A percentile compares a stretch with the other conserved stretches of the same genome.
phyloP scores from a whole-genome alignment of 2,329 filamentous ascomycete genomes.

The Diaporthe ilicicola region DNA sequence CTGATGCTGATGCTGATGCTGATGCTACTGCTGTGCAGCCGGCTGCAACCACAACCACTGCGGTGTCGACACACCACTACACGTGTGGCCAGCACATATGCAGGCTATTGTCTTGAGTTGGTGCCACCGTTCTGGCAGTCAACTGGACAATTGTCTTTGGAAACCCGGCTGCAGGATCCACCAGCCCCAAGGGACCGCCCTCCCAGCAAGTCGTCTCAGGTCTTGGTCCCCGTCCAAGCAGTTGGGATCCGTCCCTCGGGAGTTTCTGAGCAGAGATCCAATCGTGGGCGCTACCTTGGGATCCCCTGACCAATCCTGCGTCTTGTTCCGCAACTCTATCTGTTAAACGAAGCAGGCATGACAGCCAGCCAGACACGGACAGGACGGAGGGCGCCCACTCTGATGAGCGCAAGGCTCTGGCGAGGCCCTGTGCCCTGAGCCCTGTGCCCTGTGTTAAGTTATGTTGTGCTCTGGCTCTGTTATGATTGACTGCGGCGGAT shows the following conservation, averaged over 20 bases:
- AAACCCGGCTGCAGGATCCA: background rate
- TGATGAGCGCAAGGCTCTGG: background rate
- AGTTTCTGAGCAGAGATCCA: conserved; percentile 7
- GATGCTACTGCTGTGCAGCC: background rate
- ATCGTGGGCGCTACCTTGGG: conserved; percentile 3
- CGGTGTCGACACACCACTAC: background rate
- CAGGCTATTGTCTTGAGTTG: background rate
- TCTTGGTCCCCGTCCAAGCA: conserved; percentile 19
- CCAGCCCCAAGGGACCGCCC: background rate
- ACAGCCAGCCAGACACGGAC: background rate
- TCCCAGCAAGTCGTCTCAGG: conserved; percentile 9
- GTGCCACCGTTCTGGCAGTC: background rate
- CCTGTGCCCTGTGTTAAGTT: background rate
- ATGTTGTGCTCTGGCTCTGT: background rate
- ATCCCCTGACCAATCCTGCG: background rate
- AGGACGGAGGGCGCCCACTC: conserved; percentile 10
- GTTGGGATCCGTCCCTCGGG: conserved; percentile 7
- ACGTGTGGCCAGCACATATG: background rate
- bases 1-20: too few relatives aligned
- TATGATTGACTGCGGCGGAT: background rate
- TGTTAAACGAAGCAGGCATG: conserved; percentile 10
- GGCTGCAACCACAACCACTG: background rate
- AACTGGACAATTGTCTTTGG: background rate
- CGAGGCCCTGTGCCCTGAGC: background rate
- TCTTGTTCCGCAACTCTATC: conserved; percentile 16